Evolutionary conservation across 257 asterid species (phyloP), one percentile per base, ranked within the genome.

Genomic region (Haberlea rhodopensis): DNA sequence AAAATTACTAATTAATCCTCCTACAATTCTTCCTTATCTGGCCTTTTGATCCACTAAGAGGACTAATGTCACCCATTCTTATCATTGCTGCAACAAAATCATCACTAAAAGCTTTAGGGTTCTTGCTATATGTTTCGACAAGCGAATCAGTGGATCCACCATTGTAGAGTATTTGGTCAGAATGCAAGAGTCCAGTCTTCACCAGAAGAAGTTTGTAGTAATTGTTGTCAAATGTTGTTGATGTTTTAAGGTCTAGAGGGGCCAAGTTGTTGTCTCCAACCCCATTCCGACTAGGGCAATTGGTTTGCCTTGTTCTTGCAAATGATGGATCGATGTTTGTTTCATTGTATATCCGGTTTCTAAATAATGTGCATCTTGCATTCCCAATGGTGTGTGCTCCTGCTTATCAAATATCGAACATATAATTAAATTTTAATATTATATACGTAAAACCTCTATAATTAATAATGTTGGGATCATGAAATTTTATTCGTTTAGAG

Each of bases 301-400:
- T 70, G 0, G 16, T 29, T 55, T 71, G 81, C 28, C 78, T 66
- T 37, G 32, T 49, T 10, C 27, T 62, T 0, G 90, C 87, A 24
- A 81, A 73, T 1, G 81, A 51, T 4, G 68, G 1, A 21, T 77
- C 69, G 9, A 84, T 81, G 75, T 71, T 81, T 73, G 48, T 71
- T 43, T 84, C 81, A 56, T 67, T 75, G 87, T 84, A 75, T 32
- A 81, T 57, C 1, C 79, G 76, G 1, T 5, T 0, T 49, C 80
- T 66, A 73, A 77, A 84, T 25, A 5, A 1, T 2, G 73, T 58
- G 56, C 90, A 84, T 37, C 81, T 71, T 16, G 91, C 76, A 53
- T 68, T 68, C 11, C 87, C 87, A 7, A 84, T 81, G 10, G 85
- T 81, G 79, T 84, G 87, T 5, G 85, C 72, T 63, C 90, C 87